phyloP scores from a whole-genome alignment of 805 yeast species.

The Cyberlindnera galapagoensis region DNA sequence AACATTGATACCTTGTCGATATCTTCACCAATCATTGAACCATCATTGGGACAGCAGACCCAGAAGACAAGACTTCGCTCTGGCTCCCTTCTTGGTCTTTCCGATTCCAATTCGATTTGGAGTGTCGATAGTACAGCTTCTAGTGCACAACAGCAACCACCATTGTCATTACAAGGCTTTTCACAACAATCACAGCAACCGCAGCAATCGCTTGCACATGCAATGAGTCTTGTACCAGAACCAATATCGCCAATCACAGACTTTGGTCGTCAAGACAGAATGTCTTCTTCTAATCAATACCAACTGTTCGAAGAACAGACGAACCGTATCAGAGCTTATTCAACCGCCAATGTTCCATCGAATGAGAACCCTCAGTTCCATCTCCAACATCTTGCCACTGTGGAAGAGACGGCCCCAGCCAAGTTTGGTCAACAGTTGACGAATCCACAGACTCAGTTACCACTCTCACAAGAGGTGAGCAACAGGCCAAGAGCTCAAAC shows the following conservation, averaged over 20 bases:
- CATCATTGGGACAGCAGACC: too few species aligned
- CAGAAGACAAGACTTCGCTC: slow-evolving; percentile 42
- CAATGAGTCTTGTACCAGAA: slow-evolving; percentile 3
- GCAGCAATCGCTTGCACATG: slow-evolving; percentile 1
- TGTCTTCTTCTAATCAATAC: slow-evolving; percentile 15
- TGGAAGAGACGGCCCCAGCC: slow-evolving; percentile 11
- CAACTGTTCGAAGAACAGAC: slow-evolving; percentile 13
- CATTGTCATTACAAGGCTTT: not conserved
- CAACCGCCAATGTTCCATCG: slow-evolving; percentile 19
- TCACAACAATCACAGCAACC: slow-evolving; percentile 3
- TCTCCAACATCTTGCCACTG: slow-evolving; percentile 6
- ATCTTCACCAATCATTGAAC: too few species aligned
- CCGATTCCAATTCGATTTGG: slow-evolving; percentile 50
- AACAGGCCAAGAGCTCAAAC: slow-evolving; percentile 39
- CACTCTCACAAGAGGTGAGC: slow-evolving; percentile 4
- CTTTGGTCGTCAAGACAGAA: slow-evolving; percentile 11
- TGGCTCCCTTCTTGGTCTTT: slow-evolving; percentile 40
- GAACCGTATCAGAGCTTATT: slow-evolving; percentile 22
- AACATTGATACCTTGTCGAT: slow-evolving; percentile 19
- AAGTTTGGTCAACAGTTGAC: slow-evolving; percentile 9
- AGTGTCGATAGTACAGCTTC: slow-evolving; percentile 26
- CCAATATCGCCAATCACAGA: slow-evolving; percentile 7
- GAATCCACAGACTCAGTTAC: slow-evolving; percentile 6
- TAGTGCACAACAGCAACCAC: slow-evolving; percentile 2
- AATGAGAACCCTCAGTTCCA: slow-evolving; percentile 17